Conservation (phyloP, 352 stramenopile genomes). For the Phytophthora sp. region DNA sequence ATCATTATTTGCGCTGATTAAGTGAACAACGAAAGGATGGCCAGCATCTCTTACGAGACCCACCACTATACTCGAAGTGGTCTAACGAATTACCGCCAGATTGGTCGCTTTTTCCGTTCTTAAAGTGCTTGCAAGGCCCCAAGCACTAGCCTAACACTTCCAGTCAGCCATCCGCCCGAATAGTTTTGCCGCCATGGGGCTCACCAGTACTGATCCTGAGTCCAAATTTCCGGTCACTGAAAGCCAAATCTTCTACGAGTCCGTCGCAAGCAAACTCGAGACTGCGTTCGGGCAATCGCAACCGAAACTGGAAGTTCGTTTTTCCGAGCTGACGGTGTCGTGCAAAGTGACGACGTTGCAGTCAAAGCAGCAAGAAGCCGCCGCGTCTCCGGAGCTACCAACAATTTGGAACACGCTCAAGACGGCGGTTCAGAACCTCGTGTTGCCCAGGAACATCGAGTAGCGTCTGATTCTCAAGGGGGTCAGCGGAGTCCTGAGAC, state of each 20-base stretch:
- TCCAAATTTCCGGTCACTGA: not conserved
- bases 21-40: not conserved
- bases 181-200: not conserved
- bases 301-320: slow-evolving; percentile 38
- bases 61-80: not conserved
- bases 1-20: not conserved
- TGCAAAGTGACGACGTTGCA: slow-evolving; percentile 6
- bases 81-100: not conserved
- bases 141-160: not conserved
- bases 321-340: slow-evolving; percentile 21
- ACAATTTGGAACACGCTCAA: slow-evolving; percentile 21
- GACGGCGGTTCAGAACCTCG: not conserved
- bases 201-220: not conserved
- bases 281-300: slow-evolving; percentile 20
- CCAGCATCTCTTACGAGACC: too few species aligned
- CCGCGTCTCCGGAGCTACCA: slow-evolving; percentile 3
- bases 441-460: slow-evolving; percentile 7
- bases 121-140: slow-evolving; percentile 3
- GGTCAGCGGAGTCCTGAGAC: slow-evolving; percentile 21
- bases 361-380: slow-evolving; percentile 1
- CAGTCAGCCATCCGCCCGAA: not conserved
- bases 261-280: slow-evolving; percentile 20
- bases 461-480: slow-evolving; percentile 26
- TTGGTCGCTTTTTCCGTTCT: slow-evolving; percentile 1
- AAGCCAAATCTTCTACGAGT: slow-evolving; percentile 13